phyloP scores from a whole-genome alignment of 441 rosid species.

The Brassica hybrid region DNA sequence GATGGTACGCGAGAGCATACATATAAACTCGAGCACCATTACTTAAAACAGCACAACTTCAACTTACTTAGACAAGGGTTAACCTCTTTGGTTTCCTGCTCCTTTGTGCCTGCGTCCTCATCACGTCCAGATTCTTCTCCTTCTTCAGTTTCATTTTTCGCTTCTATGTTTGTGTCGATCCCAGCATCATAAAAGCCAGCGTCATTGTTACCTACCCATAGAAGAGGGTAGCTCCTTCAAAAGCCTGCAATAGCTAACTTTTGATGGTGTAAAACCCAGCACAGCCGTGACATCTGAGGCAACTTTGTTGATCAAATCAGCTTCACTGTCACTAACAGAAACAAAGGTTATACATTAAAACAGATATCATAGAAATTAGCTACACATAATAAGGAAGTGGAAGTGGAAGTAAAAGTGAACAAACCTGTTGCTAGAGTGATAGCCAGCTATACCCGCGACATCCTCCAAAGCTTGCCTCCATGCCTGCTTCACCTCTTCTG shows the following conservation, averaged over 20 bases:
- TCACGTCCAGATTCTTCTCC: no score
- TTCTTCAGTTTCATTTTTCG: no score
- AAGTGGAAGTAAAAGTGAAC: neutral
- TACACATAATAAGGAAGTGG: neutral
- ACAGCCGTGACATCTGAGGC: conserved; percentile 1
- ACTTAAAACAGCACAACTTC: no score
- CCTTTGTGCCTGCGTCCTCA: no score
- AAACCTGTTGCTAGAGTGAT: neutral
- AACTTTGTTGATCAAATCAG: conserved; percentile 16
- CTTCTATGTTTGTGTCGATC: no score
- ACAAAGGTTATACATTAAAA: neutral
- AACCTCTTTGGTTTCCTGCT: no score
- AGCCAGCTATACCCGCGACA: neutral
- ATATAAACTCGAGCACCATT: no score
- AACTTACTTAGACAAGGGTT: no score
- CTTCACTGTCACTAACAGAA: conserved; percentile 33
- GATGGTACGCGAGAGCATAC: no score
- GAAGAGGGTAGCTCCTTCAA: no score
- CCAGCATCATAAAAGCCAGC: no score
- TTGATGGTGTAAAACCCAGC: neutral
- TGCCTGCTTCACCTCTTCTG: neutral
- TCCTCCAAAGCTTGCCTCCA: neutral
- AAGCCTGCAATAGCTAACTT: neutral
- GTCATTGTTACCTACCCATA: no score
- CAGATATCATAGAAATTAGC: neutral